phyloP scores from a whole-genome alignment of 129 eudicot genomes.

The Arctium lappa region DNA sequence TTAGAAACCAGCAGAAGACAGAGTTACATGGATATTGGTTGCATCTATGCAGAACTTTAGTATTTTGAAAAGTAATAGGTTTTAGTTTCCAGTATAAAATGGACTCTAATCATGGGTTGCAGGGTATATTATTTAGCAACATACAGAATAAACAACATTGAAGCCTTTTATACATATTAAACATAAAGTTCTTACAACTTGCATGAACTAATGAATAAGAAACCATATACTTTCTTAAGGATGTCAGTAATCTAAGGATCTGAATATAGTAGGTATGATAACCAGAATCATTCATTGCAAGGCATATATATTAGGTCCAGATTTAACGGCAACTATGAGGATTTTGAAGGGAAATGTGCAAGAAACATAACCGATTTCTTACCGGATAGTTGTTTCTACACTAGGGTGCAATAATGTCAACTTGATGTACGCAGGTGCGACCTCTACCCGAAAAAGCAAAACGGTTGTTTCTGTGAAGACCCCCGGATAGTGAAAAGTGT shows the following conservation, averaged over 20 bases:
- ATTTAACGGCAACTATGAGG: neutral
- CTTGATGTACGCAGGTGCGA: neutral
- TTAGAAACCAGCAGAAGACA: neutral
- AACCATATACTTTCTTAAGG: neutral
- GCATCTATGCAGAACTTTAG: constrained; percentile 3
- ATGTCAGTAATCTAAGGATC: neutral
- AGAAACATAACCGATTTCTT: neutral
- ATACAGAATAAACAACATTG: neutral
- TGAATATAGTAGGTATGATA: too few species aligned
- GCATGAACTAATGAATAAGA: neutral
- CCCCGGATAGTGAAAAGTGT: neutral
- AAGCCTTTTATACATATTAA: neutral
- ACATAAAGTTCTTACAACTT: neutral
- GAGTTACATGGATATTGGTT: neutral
- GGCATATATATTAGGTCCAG: neutral
- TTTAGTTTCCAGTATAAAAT: neutral
- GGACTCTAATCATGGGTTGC: neutral
- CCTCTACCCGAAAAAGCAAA: neutral
- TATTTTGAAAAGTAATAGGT: neutral
- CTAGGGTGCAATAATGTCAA: neutral
- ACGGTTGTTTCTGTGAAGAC: neutral
- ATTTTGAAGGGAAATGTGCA: neutral
- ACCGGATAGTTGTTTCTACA: neutral
- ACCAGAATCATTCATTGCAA: too few species aligned
- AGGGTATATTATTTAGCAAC: neutral